Conservation (phyloP, 1,284 basidiomycete genomes). For the Ceraceosorus guamensis region DNA sequence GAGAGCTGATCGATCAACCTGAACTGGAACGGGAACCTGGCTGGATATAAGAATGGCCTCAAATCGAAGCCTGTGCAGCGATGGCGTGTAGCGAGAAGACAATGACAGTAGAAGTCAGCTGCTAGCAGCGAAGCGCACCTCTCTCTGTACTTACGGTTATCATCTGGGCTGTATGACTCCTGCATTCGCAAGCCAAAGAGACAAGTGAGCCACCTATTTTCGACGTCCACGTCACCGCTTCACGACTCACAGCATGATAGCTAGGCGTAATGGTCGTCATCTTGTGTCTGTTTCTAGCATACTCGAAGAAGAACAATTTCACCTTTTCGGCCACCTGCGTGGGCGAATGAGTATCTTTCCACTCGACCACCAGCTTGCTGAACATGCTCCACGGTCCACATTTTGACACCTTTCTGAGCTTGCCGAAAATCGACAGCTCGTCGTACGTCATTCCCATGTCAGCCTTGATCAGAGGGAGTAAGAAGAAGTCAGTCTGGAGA, state of each 20-base stretch:
- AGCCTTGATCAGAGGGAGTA: slow-evolving; percentile 53
- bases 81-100: not conserved
- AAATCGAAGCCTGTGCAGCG: slow-evolving; percentile 74
- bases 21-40: slow-evolving; percentile 92
- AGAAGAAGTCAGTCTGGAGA: slow-evolving; percentile 4
- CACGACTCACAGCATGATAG: slow-evolving; percentile 69
- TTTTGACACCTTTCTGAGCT: slow-evolving; percentile 90
- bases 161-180: slow-evolving; percentile 93
- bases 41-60: slow-evolving; percentile 90
- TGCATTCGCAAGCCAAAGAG: slow-evolving; percentile 42
- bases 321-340: slow-evolving; percentile 88
- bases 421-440: slow-evolving; percentile 85
- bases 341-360: slow-evolving; percentile 51
- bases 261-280: slow-evolving; percentile 97
- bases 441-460: slow-evolving; percentile 97
- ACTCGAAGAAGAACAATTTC: slow-evolving; percentile 93
- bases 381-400: slow-evolving; percentile 96
- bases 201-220: not conserved
- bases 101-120: slow-evolving; percentile 7
- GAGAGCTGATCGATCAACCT: slow-evolving; percentile 79
- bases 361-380: slow-evolving; percentile 83
- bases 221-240: not conserved
- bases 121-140: not conserved
- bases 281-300: slow-evolving; percentile 94
- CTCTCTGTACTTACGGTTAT: slow-evolving; percentile 65